Conservation (phyloP, 2,329 filamentous ascomycete species). For the Blastomyces parvus region DNA sequence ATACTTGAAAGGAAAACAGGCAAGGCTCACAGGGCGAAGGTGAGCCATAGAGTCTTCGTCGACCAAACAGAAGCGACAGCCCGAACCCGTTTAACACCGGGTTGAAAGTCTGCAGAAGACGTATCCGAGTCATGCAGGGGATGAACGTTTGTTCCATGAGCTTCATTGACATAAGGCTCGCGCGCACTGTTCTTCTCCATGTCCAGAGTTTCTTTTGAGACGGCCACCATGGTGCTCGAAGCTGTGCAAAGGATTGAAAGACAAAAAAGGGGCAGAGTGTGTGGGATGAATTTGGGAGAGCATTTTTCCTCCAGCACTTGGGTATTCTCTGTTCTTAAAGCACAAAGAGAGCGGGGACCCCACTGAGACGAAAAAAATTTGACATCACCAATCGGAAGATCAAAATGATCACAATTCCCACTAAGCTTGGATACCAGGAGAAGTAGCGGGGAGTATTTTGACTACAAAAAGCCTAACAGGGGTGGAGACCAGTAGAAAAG, state of each 20-base stretch:
- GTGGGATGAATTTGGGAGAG: neutral
- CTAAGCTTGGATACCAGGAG: neutral
- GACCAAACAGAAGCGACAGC: slow-evolving; percentile 10
- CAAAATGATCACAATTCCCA: neutral
- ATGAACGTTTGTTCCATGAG: neutral
- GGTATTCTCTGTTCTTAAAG: neutral
- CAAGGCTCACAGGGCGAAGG: slow-evolving; percentile 9
- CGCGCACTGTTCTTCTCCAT: neutral
- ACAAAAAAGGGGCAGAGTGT: neutral
- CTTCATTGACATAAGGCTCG: neutral
- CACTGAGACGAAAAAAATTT: neutral
- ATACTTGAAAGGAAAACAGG: neutral
- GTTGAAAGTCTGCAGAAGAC: neutral
- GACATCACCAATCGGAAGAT: neutral
- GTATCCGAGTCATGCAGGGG: neutral
- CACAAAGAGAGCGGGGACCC: neutral
- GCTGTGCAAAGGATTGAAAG: neutral
- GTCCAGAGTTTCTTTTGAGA: neutral
- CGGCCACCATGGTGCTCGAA: neutral
- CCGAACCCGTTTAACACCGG: slow-evolving; percentile 5
- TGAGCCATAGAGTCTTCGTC: slow-evolving; percentile 8
- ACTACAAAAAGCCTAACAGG: neutral
- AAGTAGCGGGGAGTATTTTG: neutral
- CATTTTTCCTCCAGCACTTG: neutral
- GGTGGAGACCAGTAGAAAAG: neutral